Conservation (phyloP, 179 eudicot species). For the Spergularia azorica region DNA sequence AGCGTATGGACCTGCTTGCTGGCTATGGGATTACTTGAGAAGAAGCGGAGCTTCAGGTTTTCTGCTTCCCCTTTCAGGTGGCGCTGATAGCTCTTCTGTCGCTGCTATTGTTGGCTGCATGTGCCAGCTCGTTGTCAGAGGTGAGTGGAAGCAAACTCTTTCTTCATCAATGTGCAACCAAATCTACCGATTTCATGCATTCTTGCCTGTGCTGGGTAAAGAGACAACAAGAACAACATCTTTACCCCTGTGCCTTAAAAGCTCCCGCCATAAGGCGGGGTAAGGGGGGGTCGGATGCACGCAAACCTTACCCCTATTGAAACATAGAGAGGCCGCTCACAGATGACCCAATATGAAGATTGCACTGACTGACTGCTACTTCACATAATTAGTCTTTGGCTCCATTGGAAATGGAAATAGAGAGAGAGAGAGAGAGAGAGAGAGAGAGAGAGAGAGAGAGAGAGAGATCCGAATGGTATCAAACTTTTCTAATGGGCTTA, state of each 20-base stretch:
- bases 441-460: too few relatives aligned
- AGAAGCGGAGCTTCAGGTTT: slow-evolving; percentile 99
- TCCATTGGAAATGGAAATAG: not conserved
- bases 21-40: slow-evolving; percentile 97
- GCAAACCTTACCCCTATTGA: too few relatives aligned
- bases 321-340: not conserved
- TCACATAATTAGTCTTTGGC: not conserved
- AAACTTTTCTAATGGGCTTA: not conserved
- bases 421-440: too few relatives aligned
- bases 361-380: not conserved
- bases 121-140: slow-evolving; percentile 98
- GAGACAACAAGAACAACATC: not conserved
- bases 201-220: not conserved
- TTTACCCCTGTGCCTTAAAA: too few relatives aligned
- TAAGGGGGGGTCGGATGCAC: too few relatives aligned
- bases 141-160: slow-evolving; percentile 28
- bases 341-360: not conserved
- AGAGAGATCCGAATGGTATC: too few relatives aligned
- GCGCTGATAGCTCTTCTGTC: slow-evolving; percentile 98
- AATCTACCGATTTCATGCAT: not conserved
- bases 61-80: slow-evolving; percentile 96
- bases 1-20: slow-evolving; percentile 96
- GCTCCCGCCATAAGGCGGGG: too few relatives aligned
- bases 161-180: not conserved
- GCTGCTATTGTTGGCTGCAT: slow-evolving; percentile 98